Percentiles rank a stretch among this genome's conserved stretches.
These are phyloP conservation scores for Eimeria sp. DNA, from an alignment of 169 alveolate species.

Conservation along the genomic window DNA sequence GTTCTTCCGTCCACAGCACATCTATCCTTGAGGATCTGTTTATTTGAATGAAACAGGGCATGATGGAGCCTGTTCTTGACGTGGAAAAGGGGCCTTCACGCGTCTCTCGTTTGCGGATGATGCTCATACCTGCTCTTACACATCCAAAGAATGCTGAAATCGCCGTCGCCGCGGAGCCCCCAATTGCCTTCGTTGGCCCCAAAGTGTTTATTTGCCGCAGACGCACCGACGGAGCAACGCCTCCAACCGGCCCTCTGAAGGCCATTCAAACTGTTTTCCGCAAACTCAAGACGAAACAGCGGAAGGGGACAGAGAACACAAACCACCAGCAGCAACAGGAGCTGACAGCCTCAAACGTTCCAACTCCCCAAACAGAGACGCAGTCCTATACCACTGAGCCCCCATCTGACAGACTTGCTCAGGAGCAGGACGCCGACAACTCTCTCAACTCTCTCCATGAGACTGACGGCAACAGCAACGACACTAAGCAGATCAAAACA, in stretches of 20 bases:
- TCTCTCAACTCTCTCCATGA: background rate
- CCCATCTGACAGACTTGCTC: background rate
- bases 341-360: background rate
- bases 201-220: background rate
- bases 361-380: background rate
- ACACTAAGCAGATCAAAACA: background rate
- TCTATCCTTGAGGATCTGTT: background rate
- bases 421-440: background rate
- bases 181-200: conserved; percentile 8
- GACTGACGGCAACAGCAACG: background rate
- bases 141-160: background rate
- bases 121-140: background rate
- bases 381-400: background rate
- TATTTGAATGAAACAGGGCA: background rate
- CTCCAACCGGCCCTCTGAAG: background rate
- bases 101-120: background rate
- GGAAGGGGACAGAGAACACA: background rate
- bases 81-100: background rate
- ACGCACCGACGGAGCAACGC: background rate
- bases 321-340: background rate
- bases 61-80: background rate
- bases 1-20: background rate
- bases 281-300: background rate
- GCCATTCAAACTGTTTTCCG: background rate
- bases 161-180: background rate